Percentiles rank a stretch among this genome's conserved stretches.
These are phyloP conservation scores for Heteromeles arbutifolia DNA, from an alignment of 306 rosid species.

Conservation along the genomic window DNA sequence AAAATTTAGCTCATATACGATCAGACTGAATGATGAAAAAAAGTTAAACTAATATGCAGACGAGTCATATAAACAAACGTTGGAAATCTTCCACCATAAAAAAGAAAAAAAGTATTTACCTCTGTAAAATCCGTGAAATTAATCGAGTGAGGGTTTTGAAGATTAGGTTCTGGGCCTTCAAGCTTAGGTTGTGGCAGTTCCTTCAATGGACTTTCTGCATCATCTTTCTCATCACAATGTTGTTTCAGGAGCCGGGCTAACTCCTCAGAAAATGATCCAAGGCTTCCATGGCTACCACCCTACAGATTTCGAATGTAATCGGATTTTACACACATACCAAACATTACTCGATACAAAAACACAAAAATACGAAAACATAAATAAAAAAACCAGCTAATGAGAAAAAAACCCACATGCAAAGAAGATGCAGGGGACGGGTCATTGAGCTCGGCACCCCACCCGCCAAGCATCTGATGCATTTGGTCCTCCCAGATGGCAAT, in stretches of 20 bases:
- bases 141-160: slow-evolving; percentile 48
- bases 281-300: slow-evolving; percentile 84
- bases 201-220: slow-evolving; percentile 84
- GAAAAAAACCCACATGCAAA: slow-evolving; percentile 20
- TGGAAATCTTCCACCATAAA: background rate
- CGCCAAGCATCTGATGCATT: slow-evolving; percentile 91
- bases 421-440: slow-evolving; percentile 93
- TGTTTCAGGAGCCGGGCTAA: slow-evolving; percentile 70
- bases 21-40: too few species aligned
- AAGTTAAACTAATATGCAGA: background rate
- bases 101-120: slow-evolving; percentile 30
- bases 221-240: slow-evolving; percentile 85
- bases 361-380: background rate
- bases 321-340: background rate
- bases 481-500: slow-evolving; percentile 72
- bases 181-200: slow-evolving; percentile 32
- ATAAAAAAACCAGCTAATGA: background rate
- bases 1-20: background rate
- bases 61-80: background rate
- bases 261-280: slow-evolving; percentile 85
- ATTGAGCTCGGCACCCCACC: slow-evolving; percentile 86
- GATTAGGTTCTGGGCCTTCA: slow-evolving; percentile 50
- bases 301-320: slow-evolving; percentile 4
- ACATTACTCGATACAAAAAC: background rate
- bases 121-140: slow-evolving; percentile 39